A percentile compares a stretch with the other conserved stretches of the same genome.
phyloP scores from a whole-genome alignment of 495 filamentous ascomycete genomes.

The Opeltia flavorubescens region DNA sequence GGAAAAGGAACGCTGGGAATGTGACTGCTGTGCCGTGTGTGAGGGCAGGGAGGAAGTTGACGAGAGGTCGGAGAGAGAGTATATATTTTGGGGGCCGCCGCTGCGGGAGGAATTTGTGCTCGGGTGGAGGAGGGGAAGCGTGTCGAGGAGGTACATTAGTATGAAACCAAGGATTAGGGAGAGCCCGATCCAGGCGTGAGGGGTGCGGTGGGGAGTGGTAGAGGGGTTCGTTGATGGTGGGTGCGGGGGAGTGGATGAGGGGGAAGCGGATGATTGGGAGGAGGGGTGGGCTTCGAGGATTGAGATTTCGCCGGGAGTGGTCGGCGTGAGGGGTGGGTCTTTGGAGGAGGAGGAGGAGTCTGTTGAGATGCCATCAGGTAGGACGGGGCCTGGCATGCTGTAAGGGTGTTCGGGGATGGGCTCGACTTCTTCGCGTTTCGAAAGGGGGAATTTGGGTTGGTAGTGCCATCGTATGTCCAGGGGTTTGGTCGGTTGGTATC shows the following conservation, averaged over 20 bases:
- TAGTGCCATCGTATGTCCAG: background rate
- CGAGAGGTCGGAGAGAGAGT: constrained; percentile 17
- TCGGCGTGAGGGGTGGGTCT: constrained; percentile 15
- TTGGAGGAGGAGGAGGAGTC: constrained; percentile 1
- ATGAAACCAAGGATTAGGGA: constrained; percentile 81
- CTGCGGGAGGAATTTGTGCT: constrained; percentile 35
- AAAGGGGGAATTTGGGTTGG: background rate
- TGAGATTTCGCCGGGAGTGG: constrained; percentile 13
- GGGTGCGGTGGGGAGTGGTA: constrained; percentile 33
- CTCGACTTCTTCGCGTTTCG: background rate
- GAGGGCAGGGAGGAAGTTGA: constrained; percentile 14
- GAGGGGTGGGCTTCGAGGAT: constrained; percentile 9
- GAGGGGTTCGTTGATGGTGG: constrained; percentile 5
- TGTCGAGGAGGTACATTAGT: constrained; percentile 94
- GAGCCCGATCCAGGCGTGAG: constrained; percentile 68
- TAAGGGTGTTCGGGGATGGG: constrained; percentile 2
- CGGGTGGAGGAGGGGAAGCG: constrained; percentile 59
- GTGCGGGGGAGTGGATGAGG: background rate
- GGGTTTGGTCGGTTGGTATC: background rate
- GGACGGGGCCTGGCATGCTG: constrained; percentile 15
- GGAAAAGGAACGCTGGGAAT: constrained; percentile 33
- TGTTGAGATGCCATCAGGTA: constrained; percentile 10
- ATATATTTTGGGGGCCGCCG: constrained; percentile 23
- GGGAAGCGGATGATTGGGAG: constrained; percentile 5
- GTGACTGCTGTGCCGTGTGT: constrained; percentile 15